A percentile compares a stretch with the other conserved stretches of the same genome.
phyloP scores from a whole-genome alignment of 345 rosid species.

The Dipteronia sinensis region DNA sequence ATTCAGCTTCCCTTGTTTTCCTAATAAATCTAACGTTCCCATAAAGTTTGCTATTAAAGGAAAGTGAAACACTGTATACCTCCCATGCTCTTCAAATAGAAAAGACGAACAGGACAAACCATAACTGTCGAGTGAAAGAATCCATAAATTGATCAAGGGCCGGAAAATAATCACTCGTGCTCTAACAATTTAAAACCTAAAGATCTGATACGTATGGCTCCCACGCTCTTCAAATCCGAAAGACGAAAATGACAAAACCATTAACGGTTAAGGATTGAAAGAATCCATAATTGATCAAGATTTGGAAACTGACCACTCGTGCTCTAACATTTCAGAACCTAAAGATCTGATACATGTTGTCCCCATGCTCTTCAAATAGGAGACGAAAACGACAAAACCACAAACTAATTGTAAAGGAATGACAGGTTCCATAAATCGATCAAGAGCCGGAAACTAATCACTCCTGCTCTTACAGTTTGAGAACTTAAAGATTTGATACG shows the following conservation, averaged over 20 bases:
- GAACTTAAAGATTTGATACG: background rate
- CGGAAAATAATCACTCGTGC: too few relatives aligned
- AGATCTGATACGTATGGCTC: background rate
- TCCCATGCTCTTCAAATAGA: conserved; percentile 1
- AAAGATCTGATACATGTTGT: background rate
- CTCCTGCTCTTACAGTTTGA: background rate
- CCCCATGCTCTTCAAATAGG: background rate
- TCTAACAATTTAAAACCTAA: too few relatives aligned
- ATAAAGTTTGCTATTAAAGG: background rate
- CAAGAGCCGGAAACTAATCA: background rate
- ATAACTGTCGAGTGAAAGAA: background rate
- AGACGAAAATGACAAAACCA: background rate
- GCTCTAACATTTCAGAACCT: background rate
- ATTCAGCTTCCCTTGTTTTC: background rate
- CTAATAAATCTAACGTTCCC: background rate
- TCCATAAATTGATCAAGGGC: too few relatives aligned
- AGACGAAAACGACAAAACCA: background rate
- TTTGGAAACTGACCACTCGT: background rate
- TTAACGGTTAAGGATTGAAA: too few relatives aligned
- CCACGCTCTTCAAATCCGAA: background rate
- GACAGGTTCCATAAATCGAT: background rate
- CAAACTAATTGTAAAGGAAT: background rate
- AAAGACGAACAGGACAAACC: background rate
- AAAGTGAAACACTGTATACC: background rate
- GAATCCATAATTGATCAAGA: background rate